Base-by-base conservation (phyloP, 257 asterid genomes). In the Solanum peruvianum region DNA sequence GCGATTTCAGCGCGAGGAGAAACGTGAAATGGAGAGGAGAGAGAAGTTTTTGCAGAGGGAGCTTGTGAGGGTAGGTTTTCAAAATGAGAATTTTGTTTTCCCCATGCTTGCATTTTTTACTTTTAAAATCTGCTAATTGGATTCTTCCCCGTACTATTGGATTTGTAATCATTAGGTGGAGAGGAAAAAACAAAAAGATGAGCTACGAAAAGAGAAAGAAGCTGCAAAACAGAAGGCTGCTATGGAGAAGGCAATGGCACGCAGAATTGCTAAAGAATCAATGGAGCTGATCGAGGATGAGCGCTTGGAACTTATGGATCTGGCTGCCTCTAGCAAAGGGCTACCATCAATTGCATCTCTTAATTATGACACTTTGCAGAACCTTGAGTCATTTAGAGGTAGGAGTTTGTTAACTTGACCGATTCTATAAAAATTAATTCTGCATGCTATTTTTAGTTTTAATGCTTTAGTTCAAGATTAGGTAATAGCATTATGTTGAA, bases 221-320 rank as follows among this genome's bases (percentile, higher is more conserved):
- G 95, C 94, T 76, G 94, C 92, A 42, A 94, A 93, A 90, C 98
- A 95, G 89, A 97, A 93, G 90, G 97, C 95, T 90, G 98, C 99
- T 49, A 82, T 92, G 92, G 99, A 95, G 92, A 95, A 94, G 93
- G 99, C 99, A 52, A 91, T 98, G 70, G 97, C 98, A 45, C 96
- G 98, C 73, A 94, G 90, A 91, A 94, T 97, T 87, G 99, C 99
- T 73, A 97, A 95, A 89, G 99, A 96, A 90, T 96, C 98, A 67
- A 87, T 92, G 98, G 99, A 96, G 92, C 93, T 97, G 70, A 97
- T 97, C 85, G 99, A 97, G 92, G 99, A 97, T 88, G 99, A 97
- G 88, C 99, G 99, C 27, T 93, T 97, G 56, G 99, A 97, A 87
- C 92, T 97, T 70, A 97, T 97, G 99, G 99, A 97, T 87, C 88